phyloP scores from a whole-genome alignment of 1,284 basidiomycete genomes.

The Naganishia albida region DNA sequence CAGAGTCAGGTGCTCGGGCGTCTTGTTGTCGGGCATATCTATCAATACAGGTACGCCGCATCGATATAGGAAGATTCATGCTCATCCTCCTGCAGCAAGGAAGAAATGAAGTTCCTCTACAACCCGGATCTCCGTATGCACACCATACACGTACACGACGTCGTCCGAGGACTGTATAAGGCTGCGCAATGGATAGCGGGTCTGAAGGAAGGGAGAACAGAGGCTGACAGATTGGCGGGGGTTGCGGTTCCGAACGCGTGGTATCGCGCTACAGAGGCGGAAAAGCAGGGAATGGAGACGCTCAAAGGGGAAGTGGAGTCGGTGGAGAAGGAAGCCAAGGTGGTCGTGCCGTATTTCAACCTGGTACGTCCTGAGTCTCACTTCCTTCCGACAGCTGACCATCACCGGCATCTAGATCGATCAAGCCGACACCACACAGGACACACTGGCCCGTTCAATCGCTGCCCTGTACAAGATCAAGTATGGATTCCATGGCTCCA shows the following conservation, averaged over 20 bases:
- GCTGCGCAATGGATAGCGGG: slow-evolving; percentile 70
- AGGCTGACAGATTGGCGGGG: slow-evolving; percentile 58
- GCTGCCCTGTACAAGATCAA: slow-evolving; percentile 77
- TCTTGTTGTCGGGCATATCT: slow-evolving; percentile 75
- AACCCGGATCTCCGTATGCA: slow-evolving; percentile 74
- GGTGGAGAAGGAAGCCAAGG: slow-evolving; percentile 56
- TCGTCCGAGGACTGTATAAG: slow-evolving; percentile 72
- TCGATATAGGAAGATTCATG: neutral
- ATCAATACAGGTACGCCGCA: slow-evolving; percentile 63
- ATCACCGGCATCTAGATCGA: slow-evolving; percentile 64
- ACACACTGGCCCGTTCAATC: slow-evolving; percentile 70
- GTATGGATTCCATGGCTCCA: slow-evolving; percentile 77
- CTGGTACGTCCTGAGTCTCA: slow-evolving; percentile 57
- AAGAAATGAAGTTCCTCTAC: slow-evolving; percentile 82
- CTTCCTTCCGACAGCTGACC: too few relatives aligned
- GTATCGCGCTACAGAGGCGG: slow-evolving; percentile 71
- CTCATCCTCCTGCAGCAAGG: slow-evolving; percentile 55
- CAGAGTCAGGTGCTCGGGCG: slow-evolving; percentile 62
- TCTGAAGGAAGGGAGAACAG: slow-evolving; percentile 56
- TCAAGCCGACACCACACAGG: slow-evolving; percentile 72
- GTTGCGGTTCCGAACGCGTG: slow-evolving; percentile 39
- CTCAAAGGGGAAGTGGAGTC: slow-evolving; percentile 9
- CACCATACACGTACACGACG: slow-evolving; percentile 75
- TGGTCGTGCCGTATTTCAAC: slow-evolving; percentile 77
- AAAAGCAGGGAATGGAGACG: slow-evolving; percentile 63